phyloP scores from a whole-genome alignment of 164 flowering plant genomes.

The Piper betle region DNA sequence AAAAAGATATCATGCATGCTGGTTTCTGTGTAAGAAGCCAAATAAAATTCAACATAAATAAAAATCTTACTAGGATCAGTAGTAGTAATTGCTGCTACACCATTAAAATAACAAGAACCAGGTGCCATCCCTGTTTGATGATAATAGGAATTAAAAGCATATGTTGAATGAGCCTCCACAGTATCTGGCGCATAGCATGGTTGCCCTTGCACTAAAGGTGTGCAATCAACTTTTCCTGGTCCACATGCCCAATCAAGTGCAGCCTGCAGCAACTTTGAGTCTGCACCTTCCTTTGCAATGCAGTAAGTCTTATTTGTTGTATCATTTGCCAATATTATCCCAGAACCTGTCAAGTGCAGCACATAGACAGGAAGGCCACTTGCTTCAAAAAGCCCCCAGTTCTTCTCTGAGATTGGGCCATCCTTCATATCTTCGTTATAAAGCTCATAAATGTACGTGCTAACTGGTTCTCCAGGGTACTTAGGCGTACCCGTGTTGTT shows the following conservation, averaged over 20 bases:
- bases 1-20: not conserved
- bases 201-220: slow-evolving; percentile 57
- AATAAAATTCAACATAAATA: not conserved
- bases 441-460: slow-evolving; percentile 83
- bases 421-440: slow-evolving; percentile 74
- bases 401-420: slow-evolving; percentile 69
- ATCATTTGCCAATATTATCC: slow-evolving; percentile 69
- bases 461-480: slow-evolving; percentile 66
- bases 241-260: slow-evolving; percentile 97
- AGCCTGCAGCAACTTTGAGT: slow-evolving; percentile 73
- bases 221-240: slow-evolving; percentile 80
- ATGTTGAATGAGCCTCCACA: slow-evolving; percentile 60
- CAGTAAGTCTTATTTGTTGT: slow-evolving; percentile 78
- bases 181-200: slow-evolving; percentile 76
- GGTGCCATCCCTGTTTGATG: slow-evolving; percentile 50
- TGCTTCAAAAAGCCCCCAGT: slow-evolving; percentile 81
- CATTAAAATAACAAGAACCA: slow-evolving; percentile 76
- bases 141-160: slow-evolving; percentile 77
- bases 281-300: slow-evolving; percentile 51
- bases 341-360: slow-evolving; percentile 59
- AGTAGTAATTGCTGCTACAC: slow-evolving; percentile 71
- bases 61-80: slow-evolving; percentile 68
- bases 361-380: slow-evolving; percentile 55
- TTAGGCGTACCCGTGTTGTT: slow-evolving; percentile 88
- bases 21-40: not conserved